Base-by-base conservation (phyloP, 768 basidiomycete species). In the Lactarius tabidus region DNA sequence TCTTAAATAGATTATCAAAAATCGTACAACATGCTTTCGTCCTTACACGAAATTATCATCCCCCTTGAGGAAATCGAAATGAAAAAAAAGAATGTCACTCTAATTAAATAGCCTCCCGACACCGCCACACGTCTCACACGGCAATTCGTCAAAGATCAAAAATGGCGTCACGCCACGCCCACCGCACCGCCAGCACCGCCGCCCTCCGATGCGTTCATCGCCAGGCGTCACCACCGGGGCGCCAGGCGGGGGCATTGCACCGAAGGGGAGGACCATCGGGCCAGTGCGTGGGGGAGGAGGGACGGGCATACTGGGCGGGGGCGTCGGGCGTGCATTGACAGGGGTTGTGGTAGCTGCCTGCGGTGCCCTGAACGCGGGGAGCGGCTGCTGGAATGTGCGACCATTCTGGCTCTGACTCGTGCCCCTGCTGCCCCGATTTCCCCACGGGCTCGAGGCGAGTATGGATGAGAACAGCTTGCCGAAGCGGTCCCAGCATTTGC, bases 401-500 rank as follows among this genome's bases (percentile, higher is more conserved):
- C 57, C 59, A 20, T 6, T 36, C 29, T 60, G 62, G 28, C 59
- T 57, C 52, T 59, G 56, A 29, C 56, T 53, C 28, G 28, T 6
- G 4, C 36, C 33, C 7, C 26, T 23, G 29, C 53, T 17, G 51
- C 52, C 23, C 31, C 48, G 41, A 12, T 31, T n/a, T 28, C 59
- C 67, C 79, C 83, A 81, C 14, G 79, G 68, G 59, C 82, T 80
- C 70, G 85, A 86, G 0, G 80, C 77, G 18, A 91, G 75, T 6
- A 88, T 82, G 3, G 88, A 88, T 0, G 78, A 71, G 74, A 85
- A 93, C 0, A 81, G 78, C 68, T 82, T 85, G 0, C 81, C 80
- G 74, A 87, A 87, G 69, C 85, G 86, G 7, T 80, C 76, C 91
- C 91, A 93, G 76, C 92, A 93, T 62, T 82, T 83, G 64, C 79